Base-by-base conservation (phyloP, 2,329 filamentous ascomycete species). In the Sarocladium oryzae region DNA sequence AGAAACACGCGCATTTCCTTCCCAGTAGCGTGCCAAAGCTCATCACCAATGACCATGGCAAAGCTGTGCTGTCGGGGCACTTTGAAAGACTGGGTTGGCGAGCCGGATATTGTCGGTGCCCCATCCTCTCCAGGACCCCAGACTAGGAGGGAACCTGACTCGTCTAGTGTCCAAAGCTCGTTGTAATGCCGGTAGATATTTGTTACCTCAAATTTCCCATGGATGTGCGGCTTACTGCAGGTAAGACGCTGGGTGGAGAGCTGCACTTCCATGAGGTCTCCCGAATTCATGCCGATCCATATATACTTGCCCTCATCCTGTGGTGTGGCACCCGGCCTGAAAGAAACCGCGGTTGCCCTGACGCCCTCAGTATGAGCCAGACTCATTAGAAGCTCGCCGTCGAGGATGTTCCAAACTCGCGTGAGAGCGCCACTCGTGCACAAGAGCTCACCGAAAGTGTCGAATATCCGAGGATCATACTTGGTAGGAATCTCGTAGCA, bases 121-220 rank as follows among this genome's bases (percentile, higher is more conserved):
- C 86, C 85, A 5, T 80, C 80, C 41, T 69, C 69, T 59, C 90
- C 88, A 3, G 91, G 85, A 1, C 82, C 84, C 93, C 93, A 99
- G 4, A 97, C 80, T 57, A 89, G 84, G 13, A 99, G 71, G 41
- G 86, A 88, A 10, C 93, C 93, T 43, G 86, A 83, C 56, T 96
- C 91, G 63, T 97, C 93, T 45, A 99, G 67, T 0, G 91, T 91
- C 93, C 93, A 99, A 65, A 99, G 81, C 61, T 96, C 88, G 57
- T 89, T 89, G 55, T 82, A 85, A 65, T 95, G 86, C 35, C 93
- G 83, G 63, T 89, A 86, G 37, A 99, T 95, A 59, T 84, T 89
- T 56, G 88, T 80, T 49, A 99, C 79, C 58, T 95, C 88, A 55
- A 83, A 78, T 37, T 88, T 82, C 7, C 84, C 82, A 60, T 97